Evolutionary conservation across 2,329 filamentous ascomycete species (phyloP).

Genomic region (Aspergillus latus): DNA sequence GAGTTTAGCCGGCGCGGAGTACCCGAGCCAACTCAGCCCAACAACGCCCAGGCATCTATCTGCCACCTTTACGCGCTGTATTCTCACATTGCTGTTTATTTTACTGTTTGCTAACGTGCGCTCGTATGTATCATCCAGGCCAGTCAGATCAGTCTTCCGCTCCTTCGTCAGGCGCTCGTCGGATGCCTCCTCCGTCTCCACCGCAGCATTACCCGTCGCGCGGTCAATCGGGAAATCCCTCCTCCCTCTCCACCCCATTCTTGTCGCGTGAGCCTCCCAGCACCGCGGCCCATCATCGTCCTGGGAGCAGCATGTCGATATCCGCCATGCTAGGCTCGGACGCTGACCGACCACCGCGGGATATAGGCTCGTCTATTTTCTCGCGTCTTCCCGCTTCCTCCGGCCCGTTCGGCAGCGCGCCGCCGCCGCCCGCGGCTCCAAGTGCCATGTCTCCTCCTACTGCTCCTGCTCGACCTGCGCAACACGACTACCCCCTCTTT

Average conservation of each 20-base stretch:
- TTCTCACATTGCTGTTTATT: conserved; percentile 7
- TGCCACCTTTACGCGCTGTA: background rate
- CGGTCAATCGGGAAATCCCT: conserved; percentile 41
- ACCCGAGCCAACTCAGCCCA: conserved; percentile 1
- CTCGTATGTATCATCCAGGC: conserved; percentile 19
- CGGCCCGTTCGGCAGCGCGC: conserved; percentile 33
- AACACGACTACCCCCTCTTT: conserved; percentile 62
- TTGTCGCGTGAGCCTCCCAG: conserved; percentile 57
- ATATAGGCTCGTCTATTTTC: conserved; percentile 48
- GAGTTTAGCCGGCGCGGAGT: conserved; percentile 7
- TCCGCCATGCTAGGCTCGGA: conserved; percentile 67
- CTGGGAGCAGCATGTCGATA: conserved; percentile 69
- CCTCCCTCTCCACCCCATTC: conserved; percentile 39
- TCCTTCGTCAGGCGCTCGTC: conserved; percentile 39
- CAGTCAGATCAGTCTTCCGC: conserved; percentile 35
- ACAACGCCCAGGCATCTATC: conserved; percentile 3
- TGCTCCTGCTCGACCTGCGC: conserved; percentile 43
- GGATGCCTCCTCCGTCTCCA: conserved; percentile 54
- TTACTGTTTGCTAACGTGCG: conserved; percentile 11
- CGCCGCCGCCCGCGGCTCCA: conserved; percentile 33
- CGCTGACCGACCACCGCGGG: conserved; percentile 48
- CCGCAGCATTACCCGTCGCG: conserved; percentile 49
- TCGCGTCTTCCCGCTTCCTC: conserved; percentile 46
- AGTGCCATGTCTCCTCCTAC: conserved; percentile 46
- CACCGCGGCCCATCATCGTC: conserved; percentile 54